These are phyloP conservation scores for Sporothrix schenckii DNA, from an alignment of 2,329 filamentous ascomycete genomes.

Conservation along the genomic window DNA sequence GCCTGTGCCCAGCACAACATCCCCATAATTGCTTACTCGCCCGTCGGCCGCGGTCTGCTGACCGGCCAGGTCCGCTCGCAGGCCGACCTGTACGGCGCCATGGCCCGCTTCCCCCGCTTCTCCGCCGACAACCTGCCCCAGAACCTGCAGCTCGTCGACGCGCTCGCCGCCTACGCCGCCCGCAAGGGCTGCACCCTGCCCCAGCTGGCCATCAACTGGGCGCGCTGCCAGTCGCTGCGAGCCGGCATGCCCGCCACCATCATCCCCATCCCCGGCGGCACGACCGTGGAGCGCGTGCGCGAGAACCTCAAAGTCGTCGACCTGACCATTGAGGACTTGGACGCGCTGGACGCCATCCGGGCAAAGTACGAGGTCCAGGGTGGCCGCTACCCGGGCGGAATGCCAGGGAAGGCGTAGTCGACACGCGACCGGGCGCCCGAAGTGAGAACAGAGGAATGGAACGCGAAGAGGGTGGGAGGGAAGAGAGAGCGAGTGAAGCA, in stretches of 20 bases:
- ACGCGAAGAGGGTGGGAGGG: too few relatives aligned
- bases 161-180: slow-evolving; percentile 51
- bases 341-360: slow-evolving; percentile 43
- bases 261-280: slow-evolving; percentile 51
- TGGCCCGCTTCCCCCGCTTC: slow-evolving; percentile 49
- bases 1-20: slow-evolving; percentile 57
- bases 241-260: slow-evolving; percentile 49
- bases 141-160: slow-evolving; percentile 54
- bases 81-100: slow-evolving; percentile 13
- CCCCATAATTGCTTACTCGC: slow-evolving; percentile 60
- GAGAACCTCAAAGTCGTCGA: slow-evolving; percentile 52
- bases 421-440: too few relatives aligned
- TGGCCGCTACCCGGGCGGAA: slow-evolving; percentile 29
- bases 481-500: too few relatives aligned
- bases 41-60: slow-evolving; percentile 50
- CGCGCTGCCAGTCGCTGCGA: slow-evolving; percentile 49
- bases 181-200: slow-evolving; percentile 53
- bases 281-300: slow-evolving; percentile 48
- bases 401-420: slow-evolving; percentile 22
- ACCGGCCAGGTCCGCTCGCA: slow-evolving; percentile 21
- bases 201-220: slow-evolving; percentile 61
- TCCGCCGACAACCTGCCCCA: slow-evolving; percentile 54
- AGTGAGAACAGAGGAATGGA: neutral
- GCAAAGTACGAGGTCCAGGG: slow-evolving; percentile 32
- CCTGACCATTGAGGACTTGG: slow-evolving; percentile 46